Conservation (phyloP, 2,329 filamentous ascomycete species). For the Cyphellophora europaea region DNA sequence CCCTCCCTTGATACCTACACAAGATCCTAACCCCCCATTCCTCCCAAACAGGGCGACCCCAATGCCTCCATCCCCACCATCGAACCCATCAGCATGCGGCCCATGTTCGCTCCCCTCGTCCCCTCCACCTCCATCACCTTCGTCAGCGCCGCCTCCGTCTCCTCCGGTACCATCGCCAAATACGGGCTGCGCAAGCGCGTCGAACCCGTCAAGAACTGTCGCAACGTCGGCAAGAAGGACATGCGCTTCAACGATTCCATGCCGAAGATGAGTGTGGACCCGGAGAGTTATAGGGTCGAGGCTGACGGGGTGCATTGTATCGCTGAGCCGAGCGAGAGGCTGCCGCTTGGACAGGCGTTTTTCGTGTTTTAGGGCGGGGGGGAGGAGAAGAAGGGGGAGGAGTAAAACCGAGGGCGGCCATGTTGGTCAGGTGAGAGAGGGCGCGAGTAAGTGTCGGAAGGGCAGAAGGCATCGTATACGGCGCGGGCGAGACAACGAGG, state of each 20-base stretch:
- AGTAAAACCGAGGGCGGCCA: neutral
- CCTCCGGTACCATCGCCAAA: constrained; percentile 53
- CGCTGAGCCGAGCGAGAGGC: constrained; percentile 58
- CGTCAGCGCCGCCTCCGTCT: constrained; percentile 65
- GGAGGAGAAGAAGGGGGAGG: neutral
- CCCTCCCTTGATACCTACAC: neutral
- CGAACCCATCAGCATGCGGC: constrained; percentile 71
- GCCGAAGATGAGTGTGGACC: constrained; percentile 85
- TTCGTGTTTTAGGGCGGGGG: constrained; percentile 56
- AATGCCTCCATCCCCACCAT: constrained; percentile 82
- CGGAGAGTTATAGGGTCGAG: constrained; percentile 79
- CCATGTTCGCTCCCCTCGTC: constrained; percentile 73
- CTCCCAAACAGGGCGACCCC: constrained; percentile 63
- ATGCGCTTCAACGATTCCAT: constrained; percentile 82
- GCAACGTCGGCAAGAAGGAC: constrained; percentile 67
- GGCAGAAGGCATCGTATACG: neutral
- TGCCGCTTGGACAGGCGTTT: constrained; percentile 70
- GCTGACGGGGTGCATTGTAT: constrained; percentile 68
- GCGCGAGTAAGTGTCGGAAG: neutral
- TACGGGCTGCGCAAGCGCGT: constrained; percentile 74
- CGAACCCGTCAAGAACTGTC: constrained; percentile 68
- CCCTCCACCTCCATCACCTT: constrained; percentile 70
- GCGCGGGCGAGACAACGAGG: neutral
- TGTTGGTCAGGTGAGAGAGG: neutral
- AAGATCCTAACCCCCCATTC: neutral